These are phyloP conservation scores for Plasmodiophora brassicae DNA, from an alignment of 208 protist species.

Conservation along the genomic window DNA sequence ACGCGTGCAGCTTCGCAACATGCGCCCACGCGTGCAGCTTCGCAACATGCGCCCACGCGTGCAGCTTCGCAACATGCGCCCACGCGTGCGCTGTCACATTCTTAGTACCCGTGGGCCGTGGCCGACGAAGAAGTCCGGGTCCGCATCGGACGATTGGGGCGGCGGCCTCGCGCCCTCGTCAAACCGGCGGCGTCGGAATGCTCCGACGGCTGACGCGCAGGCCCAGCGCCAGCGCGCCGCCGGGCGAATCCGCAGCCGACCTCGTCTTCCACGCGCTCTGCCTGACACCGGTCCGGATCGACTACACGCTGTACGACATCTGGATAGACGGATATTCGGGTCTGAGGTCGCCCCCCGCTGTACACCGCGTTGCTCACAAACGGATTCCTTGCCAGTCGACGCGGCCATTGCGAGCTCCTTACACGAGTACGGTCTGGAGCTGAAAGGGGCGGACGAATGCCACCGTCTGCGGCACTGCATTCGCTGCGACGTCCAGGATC, in stretches of 20 bases:
- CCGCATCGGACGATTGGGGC: too few species aligned
- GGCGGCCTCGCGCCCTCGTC: too few species aligned
- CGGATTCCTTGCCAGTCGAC: neutral
- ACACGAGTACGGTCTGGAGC: neutral
- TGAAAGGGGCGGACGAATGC: neutral
- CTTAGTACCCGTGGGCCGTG: too few species aligned
- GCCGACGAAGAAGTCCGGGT: too few species aligned
- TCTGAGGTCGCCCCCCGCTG: neutral
- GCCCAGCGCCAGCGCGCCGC: neutral
- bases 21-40: too few species aligned
- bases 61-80: too few species aligned
- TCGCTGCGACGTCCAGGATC: neutral
- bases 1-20: too few species aligned
- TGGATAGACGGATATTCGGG: constrained; percentile 13
- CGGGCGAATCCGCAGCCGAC: neutral
- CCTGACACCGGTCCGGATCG: constrained; percentile 1
- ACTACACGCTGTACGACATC: constrained; percentile 5
- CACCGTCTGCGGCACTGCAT: constrained; percentile 18
- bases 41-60: too few species aligned
- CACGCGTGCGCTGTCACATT: too few species aligned
- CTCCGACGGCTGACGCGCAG: neutral
- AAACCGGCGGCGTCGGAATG: too few species aligned
- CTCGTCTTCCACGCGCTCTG: neutral
- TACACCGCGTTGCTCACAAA: neutral
- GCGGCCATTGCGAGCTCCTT: neutral